A percentile compares a stretch with the other conserved stretches of the same genome.
These are phyloP conservation scores for Hyaloperonospora arabidopsidis DNA, from an alignment of 352 stramenopile species.

Conservation along the genomic window DNA sequence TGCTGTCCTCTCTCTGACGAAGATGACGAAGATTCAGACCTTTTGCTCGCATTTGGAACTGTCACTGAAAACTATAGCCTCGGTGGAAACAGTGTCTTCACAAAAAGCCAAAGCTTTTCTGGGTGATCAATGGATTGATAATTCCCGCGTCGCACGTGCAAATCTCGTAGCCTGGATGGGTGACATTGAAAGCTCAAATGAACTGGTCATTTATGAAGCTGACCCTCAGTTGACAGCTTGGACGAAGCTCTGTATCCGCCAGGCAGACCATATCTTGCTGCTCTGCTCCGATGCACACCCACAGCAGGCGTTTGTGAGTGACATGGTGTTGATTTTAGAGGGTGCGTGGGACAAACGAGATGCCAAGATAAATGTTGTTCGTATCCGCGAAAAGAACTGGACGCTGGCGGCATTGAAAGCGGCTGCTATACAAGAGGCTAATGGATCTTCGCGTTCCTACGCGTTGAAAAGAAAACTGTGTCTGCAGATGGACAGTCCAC, in stretches of 20 bases:
- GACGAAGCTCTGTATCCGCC: constrained; percentile 79
- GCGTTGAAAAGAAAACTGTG: constrained; percentile 51
- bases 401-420: constrained; percentile 49
- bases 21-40: constrained; percentile 60
- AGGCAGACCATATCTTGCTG: constrained; percentile 79
- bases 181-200: constrained; percentile 68
- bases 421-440: constrained; percentile 35
- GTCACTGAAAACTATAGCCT: constrained; percentile 59
- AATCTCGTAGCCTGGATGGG: constrained; percentile 77
- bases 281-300: constrained; percentile 68
- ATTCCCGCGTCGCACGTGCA: constrained; percentile 51
- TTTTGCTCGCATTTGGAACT: constrained; percentile 62
- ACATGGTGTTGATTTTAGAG: constrained; percentile 62
- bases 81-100: constrained; percentile 65
- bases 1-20: constrained; percentile 70
- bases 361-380: constrained; percentile 65
- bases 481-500: constrained; percentile 45
- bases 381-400: constrained; percentile 71
- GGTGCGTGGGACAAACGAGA: constrained; percentile 68
- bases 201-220: constrained; percentile 78
- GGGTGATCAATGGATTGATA: constrained; percentile 60
- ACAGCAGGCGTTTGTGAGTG: constrained; percentile 57
- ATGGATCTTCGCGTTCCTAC: constrained; percentile 45
- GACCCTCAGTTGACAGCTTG: constrained; percentile 62
- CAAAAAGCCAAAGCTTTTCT: constrained; percentile 54